Percentiles rank a stretch among this genome's conserved stretches.
phyloP scores from a whole-genome alignment of 2,329 filamentous ascomycete species.

The Verticillium longisporum region DNA sequence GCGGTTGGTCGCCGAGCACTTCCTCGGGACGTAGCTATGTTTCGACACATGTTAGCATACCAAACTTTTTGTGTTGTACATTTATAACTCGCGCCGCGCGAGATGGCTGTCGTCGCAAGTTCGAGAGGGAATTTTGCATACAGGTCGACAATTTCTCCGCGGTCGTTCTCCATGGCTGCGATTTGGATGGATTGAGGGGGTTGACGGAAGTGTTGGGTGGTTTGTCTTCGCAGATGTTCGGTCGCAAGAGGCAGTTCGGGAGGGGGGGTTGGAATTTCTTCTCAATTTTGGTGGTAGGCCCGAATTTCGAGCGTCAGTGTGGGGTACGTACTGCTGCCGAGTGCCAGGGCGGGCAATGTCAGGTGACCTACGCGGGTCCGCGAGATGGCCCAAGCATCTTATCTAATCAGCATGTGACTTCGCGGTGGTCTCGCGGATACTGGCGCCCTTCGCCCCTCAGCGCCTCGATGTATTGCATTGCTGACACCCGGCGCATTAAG shows the following conservation, averaged over 20 bases:
- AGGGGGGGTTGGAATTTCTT: neutral
- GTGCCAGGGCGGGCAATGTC: neutral
- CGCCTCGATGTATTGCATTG: neutral
- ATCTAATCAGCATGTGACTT: neutral
- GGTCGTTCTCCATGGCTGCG: slow-evolving; percentile 98
- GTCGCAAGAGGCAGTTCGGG: slow-evolving; percentile 4
- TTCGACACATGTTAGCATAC: slow-evolving; percentile 18
- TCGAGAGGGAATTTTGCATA: slow-evolving; percentile 42
- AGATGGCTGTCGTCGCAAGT: slow-evolving; percentile 8
- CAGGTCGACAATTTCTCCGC: slow-evolving; percentile 99
- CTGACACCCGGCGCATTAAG: neutral
- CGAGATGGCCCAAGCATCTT: neutral
- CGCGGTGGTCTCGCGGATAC: neutral
- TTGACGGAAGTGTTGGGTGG: slow-evolving; percentile 20
- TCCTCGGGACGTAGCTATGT: slow-evolving; percentile 89
- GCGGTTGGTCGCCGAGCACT: slow-evolving; percentile 98
- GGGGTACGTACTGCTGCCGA: slow-evolving; percentile 2
- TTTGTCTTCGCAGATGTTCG: slow-evolving; percentile 11
- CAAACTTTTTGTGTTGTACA: neutral
- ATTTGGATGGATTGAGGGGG: slow-evolving; percentile 24
- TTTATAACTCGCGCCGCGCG: slow-evolving; percentile 1
- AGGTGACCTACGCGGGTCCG: neutral
- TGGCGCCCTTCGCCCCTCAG: neutral
- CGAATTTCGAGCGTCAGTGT: slow-evolving; percentile 6
- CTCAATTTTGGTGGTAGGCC: slow-evolving; percentile 2